phyloP scores from a whole-genome alignment of 108 stramenopile species.

The Nitzschia inconspicua region DNA sequence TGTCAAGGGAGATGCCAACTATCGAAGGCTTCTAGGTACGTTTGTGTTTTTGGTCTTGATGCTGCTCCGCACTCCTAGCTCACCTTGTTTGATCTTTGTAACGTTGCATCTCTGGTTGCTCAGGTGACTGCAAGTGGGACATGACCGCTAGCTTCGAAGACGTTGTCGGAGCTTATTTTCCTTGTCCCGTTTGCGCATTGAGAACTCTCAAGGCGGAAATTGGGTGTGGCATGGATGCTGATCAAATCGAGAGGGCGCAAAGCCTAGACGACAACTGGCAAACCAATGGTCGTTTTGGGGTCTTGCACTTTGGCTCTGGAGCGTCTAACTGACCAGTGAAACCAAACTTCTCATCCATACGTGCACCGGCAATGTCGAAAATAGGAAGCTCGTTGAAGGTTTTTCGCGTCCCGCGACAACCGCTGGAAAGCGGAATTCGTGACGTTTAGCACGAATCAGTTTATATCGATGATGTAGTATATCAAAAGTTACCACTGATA shows the following conservation, averaged over 20 bases:
- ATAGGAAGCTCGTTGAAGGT: no score
- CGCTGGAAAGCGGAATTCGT: no score
- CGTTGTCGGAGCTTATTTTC: conserved; percentile 89
- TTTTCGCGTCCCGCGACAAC: no score
- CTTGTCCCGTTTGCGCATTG: conserved; percentile 87
- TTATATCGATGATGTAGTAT: no score
- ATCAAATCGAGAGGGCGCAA: conserved; percentile 65
- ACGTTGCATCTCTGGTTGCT: no score
- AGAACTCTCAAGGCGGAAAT: conserved; percentile 94
- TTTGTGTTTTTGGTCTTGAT: no score
- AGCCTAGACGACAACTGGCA: conserved; percentile 74
- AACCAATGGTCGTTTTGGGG: conserved; percentile 87
- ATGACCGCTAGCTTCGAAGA: conserved; percentile 82
- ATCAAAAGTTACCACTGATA: no score
- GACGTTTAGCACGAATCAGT: no score
- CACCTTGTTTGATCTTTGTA: no score
- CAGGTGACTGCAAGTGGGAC: conserved; percentile 89
- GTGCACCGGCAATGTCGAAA: no score
- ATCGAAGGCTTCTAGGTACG: conserved; percentile 89
- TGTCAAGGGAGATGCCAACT: conserved; percentile 98
- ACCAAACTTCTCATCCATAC: background rate
- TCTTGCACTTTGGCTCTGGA: conserved; percentile 77
- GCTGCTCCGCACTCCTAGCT: no score
- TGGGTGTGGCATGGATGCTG: conserved; percentile 84
- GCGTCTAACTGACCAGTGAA: no score